Base-by-base conservation (phyloP, 176 grass and related monocot genomes). In the Paspalum notatum region DNA sequence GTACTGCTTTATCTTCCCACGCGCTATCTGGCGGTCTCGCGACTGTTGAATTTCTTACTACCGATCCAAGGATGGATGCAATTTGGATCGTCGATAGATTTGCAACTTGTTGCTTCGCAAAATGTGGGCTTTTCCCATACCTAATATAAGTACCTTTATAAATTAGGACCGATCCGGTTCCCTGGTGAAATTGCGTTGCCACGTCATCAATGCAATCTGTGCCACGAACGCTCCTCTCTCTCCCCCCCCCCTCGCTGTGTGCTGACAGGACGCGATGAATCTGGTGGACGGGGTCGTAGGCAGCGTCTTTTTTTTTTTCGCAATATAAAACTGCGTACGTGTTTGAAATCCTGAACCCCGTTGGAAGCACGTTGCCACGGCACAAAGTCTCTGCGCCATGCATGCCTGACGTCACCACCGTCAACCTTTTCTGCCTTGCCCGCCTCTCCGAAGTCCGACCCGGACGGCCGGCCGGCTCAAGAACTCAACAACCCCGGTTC, bases 271-370 rank as follows among this genome's bases (percentile, higher is more conserved):
- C 6, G 8, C 14, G 25, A 37, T 18, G 25, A 12, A 75, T 66
- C 61, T 75, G 60, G 73, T 75, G 60, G 73, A 62, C 82, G 20
- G 5, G 67, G 75, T 79, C 75, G 70, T 6, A 85, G 46, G 8
- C 57, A 39, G 11, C 5, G 24, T 26, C 8, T 27, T 79, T 32
- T 32, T 3, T 16, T 26, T 12, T 27, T 53, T 20, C 5, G 8
- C 12, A 9, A 10, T 54, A 52, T 16, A 71, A 79, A 71, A 52
- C 3, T 9, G n/a, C 32, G 5, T 5, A 41, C 21, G 66, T 27
- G 17, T 79, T 44, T 32, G 82, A 66, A 70, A 38, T 51, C 14
- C n/a, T 22, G 62, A 21, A 5, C 13, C 44, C 26, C 15, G 64
- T 50, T 20, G 21, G 25, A 26, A 14, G 26, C 37, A 61, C 25